Evolutionary conservation across 2,329 filamentous ascomycete genomes (phyloP).

Genomic region (Colletotrichum liriopes): DNA sequence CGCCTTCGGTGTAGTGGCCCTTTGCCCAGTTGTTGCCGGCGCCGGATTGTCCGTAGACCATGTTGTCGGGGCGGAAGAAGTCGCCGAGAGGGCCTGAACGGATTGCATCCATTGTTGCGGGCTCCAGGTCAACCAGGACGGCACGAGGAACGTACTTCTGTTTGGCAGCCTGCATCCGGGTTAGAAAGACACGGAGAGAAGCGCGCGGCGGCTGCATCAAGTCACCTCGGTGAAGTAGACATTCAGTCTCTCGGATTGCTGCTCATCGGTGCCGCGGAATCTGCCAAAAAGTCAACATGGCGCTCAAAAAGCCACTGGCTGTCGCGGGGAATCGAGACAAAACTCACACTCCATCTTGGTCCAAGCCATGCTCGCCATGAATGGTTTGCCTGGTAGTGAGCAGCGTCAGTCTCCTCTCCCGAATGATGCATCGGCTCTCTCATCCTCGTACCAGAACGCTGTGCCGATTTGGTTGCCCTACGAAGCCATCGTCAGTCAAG

Average conservation of each 20-base stretch:
- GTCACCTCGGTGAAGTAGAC: slow-evolving; percentile 92
- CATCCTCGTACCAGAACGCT: slow-evolving; percentile 87
- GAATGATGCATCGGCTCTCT: not conserved
- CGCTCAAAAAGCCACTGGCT: not conserved
- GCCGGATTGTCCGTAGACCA: slow-evolving; percentile 99
- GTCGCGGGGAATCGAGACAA: not conserved
- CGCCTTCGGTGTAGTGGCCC: slow-evolving; percentile 99
- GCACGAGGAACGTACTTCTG: slow-evolving; percentile 99
- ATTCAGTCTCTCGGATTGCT: slow-evolving; percentile 99
- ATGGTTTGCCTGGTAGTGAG: slow-evolving; percentile 78
- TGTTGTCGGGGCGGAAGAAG: slow-evolving; percentile 99
- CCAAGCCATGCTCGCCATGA: slow-evolving; percentile 94
- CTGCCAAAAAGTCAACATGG: slow-evolving; percentile 60
- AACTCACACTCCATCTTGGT: slow-evolving; percentile 93
- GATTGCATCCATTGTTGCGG: slow-evolving; percentile 99
- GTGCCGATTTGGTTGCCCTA: slow-evolving; percentile 99
- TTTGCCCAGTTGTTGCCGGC: slow-evolving; percentile 99
- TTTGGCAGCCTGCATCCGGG: slow-evolving; percentile 78
- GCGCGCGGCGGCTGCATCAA: not conserved
- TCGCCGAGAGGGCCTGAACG: slow-evolving; percentile 97
- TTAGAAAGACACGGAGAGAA: not conserved
- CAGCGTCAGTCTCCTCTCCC: slow-evolving; percentile 54
- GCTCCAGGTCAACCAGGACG: slow-evolving; percentile 99
- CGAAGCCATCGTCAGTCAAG: slow-evolving; percentile 43
- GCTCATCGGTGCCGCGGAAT: slow-evolving; percentile 97